These are phyloP conservation scores for Kwoniella bestiolae DNA, from an alignment of 768 basidiomycete species.

Conservation along the genomic window DNA sequence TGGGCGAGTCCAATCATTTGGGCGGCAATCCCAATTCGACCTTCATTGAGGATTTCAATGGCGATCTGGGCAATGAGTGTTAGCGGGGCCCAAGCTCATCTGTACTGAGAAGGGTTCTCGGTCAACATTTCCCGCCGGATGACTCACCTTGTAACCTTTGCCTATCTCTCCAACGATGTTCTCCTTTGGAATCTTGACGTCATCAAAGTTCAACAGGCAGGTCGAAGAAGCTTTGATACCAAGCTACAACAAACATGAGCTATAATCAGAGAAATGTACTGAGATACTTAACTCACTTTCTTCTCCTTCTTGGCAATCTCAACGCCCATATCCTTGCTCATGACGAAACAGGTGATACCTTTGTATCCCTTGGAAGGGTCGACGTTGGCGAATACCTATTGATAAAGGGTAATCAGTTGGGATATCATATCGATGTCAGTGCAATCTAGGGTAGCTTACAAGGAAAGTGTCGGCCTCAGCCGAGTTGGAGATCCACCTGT, in stretches of 20 bases:
- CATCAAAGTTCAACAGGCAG: constrained; percentile 91
- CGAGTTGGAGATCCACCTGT: constrained; percentile 94
- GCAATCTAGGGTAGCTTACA: constrained; percentile 22
- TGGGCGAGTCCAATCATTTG: constrained; percentile 99
- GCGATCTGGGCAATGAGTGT: constrained; percentile 66
- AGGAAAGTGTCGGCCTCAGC: constrained; percentile 76
- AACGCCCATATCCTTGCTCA: constrained; percentile 94
- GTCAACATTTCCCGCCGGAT: neutral
- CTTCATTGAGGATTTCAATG: constrained; percentile 95
- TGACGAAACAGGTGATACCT: constrained; percentile 96
- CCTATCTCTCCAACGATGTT: constrained; percentile 84
- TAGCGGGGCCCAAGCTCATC: too few relatives aligned
- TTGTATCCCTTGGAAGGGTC: constrained; percentile 96
- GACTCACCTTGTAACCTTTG: constrained; percentile 79
- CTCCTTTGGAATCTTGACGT: constrained; percentile 78
- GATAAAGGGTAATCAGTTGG: neutral
- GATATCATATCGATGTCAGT: neutral
- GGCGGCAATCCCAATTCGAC: constrained; percentile 95
- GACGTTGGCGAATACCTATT: constrained; percentile 94
- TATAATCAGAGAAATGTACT: neutral
- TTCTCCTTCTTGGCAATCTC: constrained; percentile 98
- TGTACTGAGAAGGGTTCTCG: too few relatives aligned
- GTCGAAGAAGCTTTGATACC: constrained; percentile 96
- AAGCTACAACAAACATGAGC: constrained; percentile 58
- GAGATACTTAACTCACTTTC: constrained; percentile 61